These are phyloP conservation scores for Colletotrichum incanum DNA, from an alignment of 2,329 filamentous ascomycete species.

Conservation along the genomic window DNA sequence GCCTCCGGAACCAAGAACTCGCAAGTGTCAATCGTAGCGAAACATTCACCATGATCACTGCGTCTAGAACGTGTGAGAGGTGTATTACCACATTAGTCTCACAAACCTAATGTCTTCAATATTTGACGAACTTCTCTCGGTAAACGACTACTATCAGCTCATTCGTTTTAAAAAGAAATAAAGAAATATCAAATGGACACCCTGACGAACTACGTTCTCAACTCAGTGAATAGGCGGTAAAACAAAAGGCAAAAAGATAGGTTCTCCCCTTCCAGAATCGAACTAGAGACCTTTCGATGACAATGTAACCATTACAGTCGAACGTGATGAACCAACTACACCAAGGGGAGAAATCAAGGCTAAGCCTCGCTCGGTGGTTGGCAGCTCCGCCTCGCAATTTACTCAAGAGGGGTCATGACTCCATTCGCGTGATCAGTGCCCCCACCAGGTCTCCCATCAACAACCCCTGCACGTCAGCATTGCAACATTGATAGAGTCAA, in stretches of 20 bases:
- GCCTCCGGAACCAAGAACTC: not conserved
- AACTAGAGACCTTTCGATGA: slow-evolving; percentile 31
- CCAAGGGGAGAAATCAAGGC: slow-evolving; percentile 22
- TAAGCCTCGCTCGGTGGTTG: slow-evolving; percentile 14
- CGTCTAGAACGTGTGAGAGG: not conserved
- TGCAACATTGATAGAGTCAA: too few relatives aligned
- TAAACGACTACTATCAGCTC: not conserved
- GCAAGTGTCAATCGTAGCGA: too few relatives aligned
- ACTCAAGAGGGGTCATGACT: not conserved
- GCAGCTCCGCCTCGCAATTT: not conserved
- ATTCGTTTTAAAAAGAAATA: not conserved
- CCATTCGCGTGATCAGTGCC: not conserved
- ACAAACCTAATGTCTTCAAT: too few relatives aligned
- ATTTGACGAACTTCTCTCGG: not conserved
- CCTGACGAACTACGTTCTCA: not conserved
- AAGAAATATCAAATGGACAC: not conserved
- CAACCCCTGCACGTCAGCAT: not conserved
- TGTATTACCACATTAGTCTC: not conserved
- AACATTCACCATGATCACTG: too few relatives aligned
- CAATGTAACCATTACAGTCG: slow-evolving; percentile 32
- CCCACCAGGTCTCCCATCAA: not conserved
- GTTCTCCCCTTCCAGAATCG: slow-evolving; percentile 27
- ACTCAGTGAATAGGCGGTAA: not conserved
- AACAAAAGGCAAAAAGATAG: not conserved
- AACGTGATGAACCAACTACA: slow-evolving; percentile 32